Evolutionary conservation across 306 rosid species (phyloP).

Genomic region (Calophaca sinica): DNA sequence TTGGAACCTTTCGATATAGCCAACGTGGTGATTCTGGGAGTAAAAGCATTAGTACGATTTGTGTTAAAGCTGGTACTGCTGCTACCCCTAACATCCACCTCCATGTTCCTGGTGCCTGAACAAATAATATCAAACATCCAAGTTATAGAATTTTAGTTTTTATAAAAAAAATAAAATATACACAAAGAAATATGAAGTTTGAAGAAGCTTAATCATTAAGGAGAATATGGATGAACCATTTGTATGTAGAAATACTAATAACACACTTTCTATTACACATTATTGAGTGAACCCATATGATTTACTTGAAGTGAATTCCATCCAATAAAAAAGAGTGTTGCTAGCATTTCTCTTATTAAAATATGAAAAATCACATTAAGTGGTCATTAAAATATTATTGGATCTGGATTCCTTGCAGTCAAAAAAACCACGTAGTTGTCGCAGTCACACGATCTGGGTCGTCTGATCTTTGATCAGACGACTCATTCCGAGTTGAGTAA

Average conservation of each 20-base stretch:
- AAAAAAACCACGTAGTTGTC: too few species aligned
- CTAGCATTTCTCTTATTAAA: not conserved
- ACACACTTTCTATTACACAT: too few species aligned
- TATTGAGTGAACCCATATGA: too few species aligned
- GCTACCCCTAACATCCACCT: constrained; percentile 85
- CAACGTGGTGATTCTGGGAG: constrained; percentile 84
- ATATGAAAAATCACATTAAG: not conserved
- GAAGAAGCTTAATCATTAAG: constrained; percentile 9
- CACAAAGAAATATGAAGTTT: not conserved
- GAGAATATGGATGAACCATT: not conserved
- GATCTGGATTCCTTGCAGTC: too few species aligned
- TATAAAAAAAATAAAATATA: not conserved
- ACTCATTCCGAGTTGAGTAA: too few species aligned
- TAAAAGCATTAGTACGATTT: constrained; percentile 54
- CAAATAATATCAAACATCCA: not conserved
- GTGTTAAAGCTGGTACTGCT: constrained; percentile 62
- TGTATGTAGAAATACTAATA: not conserved
- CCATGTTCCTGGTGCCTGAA: constrained; percentile 74
- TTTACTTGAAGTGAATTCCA: too few species aligned
- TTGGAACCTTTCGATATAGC: constrained; percentile 65
- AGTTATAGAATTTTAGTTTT: not conserved
- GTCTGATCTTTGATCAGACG: too few species aligned
- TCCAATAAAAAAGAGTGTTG: not conserved
- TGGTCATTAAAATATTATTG: not conserved
- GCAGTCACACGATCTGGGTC: too few species aligned